Percentiles rank a stretch among this genome's conserved stretches.
Conservation (phyloP, 2,329 filamentous ascomycete genomes). For the Iodosphaeria phyllophila region DNA sequence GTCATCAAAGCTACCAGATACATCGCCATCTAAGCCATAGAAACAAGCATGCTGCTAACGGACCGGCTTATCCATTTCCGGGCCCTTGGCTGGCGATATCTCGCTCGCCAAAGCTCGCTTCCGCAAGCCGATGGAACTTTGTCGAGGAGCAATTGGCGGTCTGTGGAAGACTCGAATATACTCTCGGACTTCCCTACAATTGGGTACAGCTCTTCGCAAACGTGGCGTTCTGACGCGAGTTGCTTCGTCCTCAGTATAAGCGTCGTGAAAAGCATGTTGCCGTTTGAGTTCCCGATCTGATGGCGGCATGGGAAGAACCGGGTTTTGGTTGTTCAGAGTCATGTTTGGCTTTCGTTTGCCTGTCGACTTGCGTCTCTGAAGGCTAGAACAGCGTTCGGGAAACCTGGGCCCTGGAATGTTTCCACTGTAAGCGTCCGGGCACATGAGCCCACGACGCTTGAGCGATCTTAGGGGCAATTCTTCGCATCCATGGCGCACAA, state of each 20-base stretch:
- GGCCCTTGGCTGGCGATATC: not conserved
- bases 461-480: slow-evolving; percentile 2
- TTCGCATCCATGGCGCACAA: slow-evolving; percentile 4
- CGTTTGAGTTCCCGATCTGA: slow-evolving; percentile 6
- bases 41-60: slow-evolving; percentile 5
- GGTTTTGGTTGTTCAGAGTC: slow-evolving; percentile 4
- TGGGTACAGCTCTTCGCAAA: slow-evolving; percentile 6
- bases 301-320: slow-evolving; percentile 8
- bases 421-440: slow-evolving; percentile 6
- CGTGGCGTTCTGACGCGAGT: slow-evolving; percentile 4
- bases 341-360: slow-evolving; percentile 2
- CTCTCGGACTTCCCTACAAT: slow-evolving; percentile 11
- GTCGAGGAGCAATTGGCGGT: slow-evolving; percentile 9
- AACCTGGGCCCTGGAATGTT: slow-evolving; percentile 5
- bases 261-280: slow-evolving; percentile 2
- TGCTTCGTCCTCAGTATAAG: slow-evolving; percentile 8
- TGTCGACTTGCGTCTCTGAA: slow-evolving; percentile 4
- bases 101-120: slow-evolving; percentile 1
- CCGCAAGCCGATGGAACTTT: slow-evolving; percentile 8
- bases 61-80: not conserved
- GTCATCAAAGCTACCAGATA: slow-evolving; percentile 11
- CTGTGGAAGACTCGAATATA: slow-evolving; percentile 12
- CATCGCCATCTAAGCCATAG: slow-evolving; percentile 12
- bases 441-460: slow-evolving; percentile 2
- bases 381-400: slow-evolving; percentile 2